Evolutionary conservation across 2,329 filamentous ascomycete genomes (phyloP), one percentile per base, ranked within the genome.

Genomic region (Rachicladosporium sp.): DNA sequence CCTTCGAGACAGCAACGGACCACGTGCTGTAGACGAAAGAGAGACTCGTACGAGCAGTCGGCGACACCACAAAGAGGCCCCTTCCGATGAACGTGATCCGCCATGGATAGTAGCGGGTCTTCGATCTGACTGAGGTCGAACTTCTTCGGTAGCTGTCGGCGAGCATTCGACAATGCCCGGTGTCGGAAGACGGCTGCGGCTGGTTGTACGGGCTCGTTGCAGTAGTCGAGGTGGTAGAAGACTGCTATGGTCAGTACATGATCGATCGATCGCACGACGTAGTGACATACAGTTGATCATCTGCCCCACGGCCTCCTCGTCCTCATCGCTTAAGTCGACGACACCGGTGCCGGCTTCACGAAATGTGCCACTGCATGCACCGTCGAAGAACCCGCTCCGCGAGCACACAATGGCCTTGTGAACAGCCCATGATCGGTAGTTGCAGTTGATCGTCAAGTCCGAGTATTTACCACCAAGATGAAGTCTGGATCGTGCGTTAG

Each of bases 381-480:
- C 58, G 42, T 61, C 58, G 50, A 62, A 62, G 53, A 70, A 70
- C 15, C 58, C 60, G 30, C 64, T 67, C 35, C 67, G 56, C 30
- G 66, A 67, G 52, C 67, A 69, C 35, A 70, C 52, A 33, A 70
- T 62, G 5, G 64, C 65, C 46, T 62, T 61, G 49, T 70, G 67
- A 8, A 68, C 66, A 21, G 53, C 55, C 56, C 66, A 70, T 58
- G 59, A 62, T 55, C 59, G 60, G 43, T 53, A 51, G 43, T 65
- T 63, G 57, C 63, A 68, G 37, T 56, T 56, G 50, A 70, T 60
- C 37, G 63, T 69, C 45, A 70, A 58, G 53, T 70, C 67, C 41
- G 65, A 67, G 51, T 67, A 70, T 47, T 58, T 59, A 21, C 58
- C 58, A 33, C 51, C 53, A 34, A 59, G 42, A 42, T 59, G 52